A percentile compares a stretch with the other conserved stretches of the same genome.
Conservation (phyloP, 1,139 yeast species). For the Candida neerlandica region DNA sequence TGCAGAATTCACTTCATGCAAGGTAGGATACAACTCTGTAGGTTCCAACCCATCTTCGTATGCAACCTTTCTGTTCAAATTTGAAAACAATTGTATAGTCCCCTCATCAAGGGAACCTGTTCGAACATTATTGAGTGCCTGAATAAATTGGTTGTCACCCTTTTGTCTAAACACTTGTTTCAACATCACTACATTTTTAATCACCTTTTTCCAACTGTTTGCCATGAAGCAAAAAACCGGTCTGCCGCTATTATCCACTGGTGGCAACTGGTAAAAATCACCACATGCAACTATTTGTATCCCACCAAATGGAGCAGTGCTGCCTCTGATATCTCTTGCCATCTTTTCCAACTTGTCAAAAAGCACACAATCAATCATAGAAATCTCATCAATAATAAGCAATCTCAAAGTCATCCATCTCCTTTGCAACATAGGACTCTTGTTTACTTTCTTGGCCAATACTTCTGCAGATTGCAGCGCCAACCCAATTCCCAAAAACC, state of each 20-base stretch:
- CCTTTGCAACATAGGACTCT: constrained; percentile 43
- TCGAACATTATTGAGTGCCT: constrained; percentile 75
- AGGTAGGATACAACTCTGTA: constrained; percentile 75
- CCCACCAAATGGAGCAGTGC: constrained; percentile 69
- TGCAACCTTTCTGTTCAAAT: constrained; percentile 52
- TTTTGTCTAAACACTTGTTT: constrained; percentile 72
- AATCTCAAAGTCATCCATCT: constrained; percentile 67
- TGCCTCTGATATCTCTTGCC: constrained; percentile 55
- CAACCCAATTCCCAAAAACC: constrained; percentile 77
- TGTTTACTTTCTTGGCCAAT: constrained; percentile 48
- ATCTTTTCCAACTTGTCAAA: constrained; percentile 66
- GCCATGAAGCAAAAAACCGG: constrained; percentile 60
- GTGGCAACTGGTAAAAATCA: constrained; percentile 86
- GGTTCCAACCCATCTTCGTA: constrained; percentile 80
- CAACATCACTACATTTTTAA: constrained; percentile 58
- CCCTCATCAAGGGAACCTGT: constrained; percentile 57
- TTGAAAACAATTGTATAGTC: constrained; percentile 46
- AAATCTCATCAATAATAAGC: constrained; percentile 76
- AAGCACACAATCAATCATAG: constrained; percentile 75
- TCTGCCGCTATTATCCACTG: constrained; percentile 52
- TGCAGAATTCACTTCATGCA: constrained; percentile 73
- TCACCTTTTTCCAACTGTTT: constrained; percentile 54
- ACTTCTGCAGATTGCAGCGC: constrained; percentile 54
- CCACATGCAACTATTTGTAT: constrained; percentile 79
- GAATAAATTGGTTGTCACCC: constrained; percentile 66